phyloP scores from a whole-genome alignment of 176 grass and related monocot species.

The Triticum aestivum region IWGSC_CS_RefSeq_v2.1 NC_057810.1:90965111-90965610 shows the following conservation, averaged over 20 bases:
- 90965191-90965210: slow-evolving; percentile 80
- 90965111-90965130: slow-evolving; percentile 73
- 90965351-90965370: slow-evolving; percentile 63
- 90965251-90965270: slow-evolving; percentile 47
- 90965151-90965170: slow-evolving; percentile 86
- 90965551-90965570: slow-evolving; percentile 89
- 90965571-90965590: slow-evolving; percentile 56
- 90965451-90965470: slow-evolving; percentile 21
- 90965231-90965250: slow-evolving; percentile 80
- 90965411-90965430: not conserved
- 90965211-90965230: slow-evolving; percentile 75
- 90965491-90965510: slow-evolving; percentile 56
- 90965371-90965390: slow-evolving; percentile 60
- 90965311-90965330: slow-evolving; percentile 75
- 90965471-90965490: slow-evolving; percentile 56
- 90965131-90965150: slow-evolving; percentile 91
- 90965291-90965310: slow-evolving; percentile 86
- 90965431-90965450: not conserved
- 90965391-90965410: slow-evolving; percentile 71
- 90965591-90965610: slow-evolving; percentile 80
- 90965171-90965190: slow-evolving; percentile 68
- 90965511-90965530: slow-evolving; percentile 85
- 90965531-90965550: slow-evolving; percentile 85
- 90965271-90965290: slow-evolving; percentile 58
- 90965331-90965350: slow-evolving; percentile 68